Percentiles rank a stretch among this genome's conserved stretches.
Evolutionary conservation across 1,139 yeast species (phyloP).

Genomic region (Blastobotrys ciferrii): DNA sequence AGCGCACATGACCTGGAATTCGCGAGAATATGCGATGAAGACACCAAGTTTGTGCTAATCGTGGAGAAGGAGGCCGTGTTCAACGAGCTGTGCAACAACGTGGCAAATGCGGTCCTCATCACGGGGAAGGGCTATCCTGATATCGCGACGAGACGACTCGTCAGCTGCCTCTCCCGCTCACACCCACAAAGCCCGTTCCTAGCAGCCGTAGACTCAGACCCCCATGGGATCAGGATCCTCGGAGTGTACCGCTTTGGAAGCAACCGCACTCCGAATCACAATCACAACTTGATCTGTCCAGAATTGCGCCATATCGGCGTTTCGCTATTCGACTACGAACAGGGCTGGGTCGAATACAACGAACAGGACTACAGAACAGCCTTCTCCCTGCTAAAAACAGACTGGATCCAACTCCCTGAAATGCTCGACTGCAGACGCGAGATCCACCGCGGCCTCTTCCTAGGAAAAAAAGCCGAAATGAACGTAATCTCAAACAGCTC

Average conservation of each 20-base stretch:
- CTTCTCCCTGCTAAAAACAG: constrained; percentile 33
- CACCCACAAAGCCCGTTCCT: constrained; percentile 50
- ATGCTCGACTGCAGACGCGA: constrained; percentile 41
- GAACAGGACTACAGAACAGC: constrained; percentile 42
- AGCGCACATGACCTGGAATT: constrained; percentile 25
- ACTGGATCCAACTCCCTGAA: constrained; percentile 28
- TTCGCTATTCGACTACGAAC: constrained; percentile 42
- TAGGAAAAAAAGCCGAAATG: constrained; percentile 60
- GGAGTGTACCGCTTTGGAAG: constrained; percentile 42
- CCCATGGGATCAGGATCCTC: constrained; percentile 65
- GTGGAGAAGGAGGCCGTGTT: constrained; percentile 61
- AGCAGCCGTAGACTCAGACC: constrained; percentile 59
- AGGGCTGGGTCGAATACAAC: constrained; percentile 40
- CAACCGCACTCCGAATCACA: constrained; percentile 22
- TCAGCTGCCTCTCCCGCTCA: constrained; percentile 48
- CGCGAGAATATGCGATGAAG: constrained; percentile 19
- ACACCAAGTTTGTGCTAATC: constrained; percentile 43
- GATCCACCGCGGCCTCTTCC: constrained; percentile 52
- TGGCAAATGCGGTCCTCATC: constrained; percentile 38
- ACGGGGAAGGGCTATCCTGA: constrained; percentile 73
- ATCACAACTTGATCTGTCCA: constrained; percentile 13
- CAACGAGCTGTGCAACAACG: constrained; percentile 22
- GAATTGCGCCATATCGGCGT: constrained; percentile 37
- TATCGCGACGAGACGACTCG: constrained; percentile 57
- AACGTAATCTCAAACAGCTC: constrained; percentile 36